These are phyloP conservation scores for Fragaria vesca DNA, from an alignment of 306 rosid genomes.

Conservation along the genomic window DNA sequence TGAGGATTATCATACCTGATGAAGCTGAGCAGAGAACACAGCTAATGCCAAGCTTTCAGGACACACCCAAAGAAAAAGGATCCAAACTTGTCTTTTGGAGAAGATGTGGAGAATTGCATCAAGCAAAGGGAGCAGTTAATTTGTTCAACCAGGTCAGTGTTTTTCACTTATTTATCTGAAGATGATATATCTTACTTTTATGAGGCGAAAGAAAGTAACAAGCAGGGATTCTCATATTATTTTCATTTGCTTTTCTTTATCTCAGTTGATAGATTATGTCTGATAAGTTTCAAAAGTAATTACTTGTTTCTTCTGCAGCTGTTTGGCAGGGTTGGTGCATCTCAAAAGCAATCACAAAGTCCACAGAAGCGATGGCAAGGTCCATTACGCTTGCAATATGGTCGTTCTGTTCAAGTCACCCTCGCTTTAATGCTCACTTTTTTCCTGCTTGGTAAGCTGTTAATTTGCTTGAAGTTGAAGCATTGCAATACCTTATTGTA, in stretches of 20 bases:
- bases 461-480: constrained; percentile 25
- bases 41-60: constrained; percentile 32
- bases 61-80: constrained; percentile 81
- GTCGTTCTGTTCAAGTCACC: constrained; percentile 67
- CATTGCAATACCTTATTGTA: background rate
- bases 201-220: background rate
- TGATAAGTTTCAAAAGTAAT: background rate
- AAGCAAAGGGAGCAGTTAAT: constrained; percentile 46
- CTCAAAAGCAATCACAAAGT: constrained; percentile 54
- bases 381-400: constrained; percentile 45
- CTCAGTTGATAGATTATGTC: constrained; percentile 7
- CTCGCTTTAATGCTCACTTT: constrained; percentile 77
- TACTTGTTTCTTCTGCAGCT: constrained; percentile 41
- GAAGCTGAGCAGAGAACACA: constrained; percentile 52
- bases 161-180: constrained; percentile 14
- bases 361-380: constrained; percentile 55
- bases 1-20: constrained; percentile 63
- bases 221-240: background rate
- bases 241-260: background rate
- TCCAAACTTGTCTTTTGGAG: constrained; percentile 64
- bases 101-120: constrained; percentile 57
- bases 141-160: constrained; percentile 65
- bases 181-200: background rate
- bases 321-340: constrained; percentile 44
- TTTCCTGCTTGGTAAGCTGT: constrained; percentile 73